These are phyloP conservation scores for Bothriochloa decipiens DNA, from an alignment of 176 grass and related monocot genomes.

Conservation along the genomic window DNA sequence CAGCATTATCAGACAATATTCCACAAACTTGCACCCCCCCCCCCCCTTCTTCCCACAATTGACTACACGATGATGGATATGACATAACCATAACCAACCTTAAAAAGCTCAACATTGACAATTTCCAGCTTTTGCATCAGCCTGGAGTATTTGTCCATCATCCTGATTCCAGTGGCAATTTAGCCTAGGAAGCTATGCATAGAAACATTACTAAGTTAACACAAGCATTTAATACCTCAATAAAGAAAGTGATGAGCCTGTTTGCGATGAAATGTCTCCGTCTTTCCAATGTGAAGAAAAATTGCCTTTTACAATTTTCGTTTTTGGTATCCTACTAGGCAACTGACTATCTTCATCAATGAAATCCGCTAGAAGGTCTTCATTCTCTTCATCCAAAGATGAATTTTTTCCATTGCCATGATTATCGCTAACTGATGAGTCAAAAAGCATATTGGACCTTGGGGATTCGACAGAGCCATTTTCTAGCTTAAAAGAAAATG, in stretches of 20 bases:
- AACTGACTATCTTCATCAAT: conserved; percentile 99
- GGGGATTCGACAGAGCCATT: conserved; percentile 77
- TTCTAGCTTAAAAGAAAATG: conserved; percentile 74
- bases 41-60: background rate
- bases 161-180: conserved; percentile 61
- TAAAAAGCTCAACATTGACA: conserved; percentile 95
- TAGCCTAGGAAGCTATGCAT: conserved; percentile 33
- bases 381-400: conserved; percentile 89
- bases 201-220: conserved; percentile 34
- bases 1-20: conserved; percentile 44
- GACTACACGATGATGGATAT: conserved; percentile 30
- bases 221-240: conserved; percentile 74
- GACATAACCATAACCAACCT: conserved; percentile 55
- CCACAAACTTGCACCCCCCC: background rate
- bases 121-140: conserved; percentile 98
- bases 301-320: conserved; percentile 64
- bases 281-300: conserved; percentile 64
- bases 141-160: conserved; percentile 99
- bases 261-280: conserved; percentile 91
- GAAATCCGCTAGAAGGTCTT: conserved; percentile 98
- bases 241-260: conserved; percentile 91
- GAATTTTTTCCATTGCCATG: conserved; percentile 62
- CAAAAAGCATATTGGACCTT: conserved; percentile 39
- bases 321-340: conserved; percentile 81
- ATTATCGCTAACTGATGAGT: conserved; percentile 52